phyloP scores from a whole-genome alignment of 768 basidiomycete species.

The Lentinula sp. region DNA sequence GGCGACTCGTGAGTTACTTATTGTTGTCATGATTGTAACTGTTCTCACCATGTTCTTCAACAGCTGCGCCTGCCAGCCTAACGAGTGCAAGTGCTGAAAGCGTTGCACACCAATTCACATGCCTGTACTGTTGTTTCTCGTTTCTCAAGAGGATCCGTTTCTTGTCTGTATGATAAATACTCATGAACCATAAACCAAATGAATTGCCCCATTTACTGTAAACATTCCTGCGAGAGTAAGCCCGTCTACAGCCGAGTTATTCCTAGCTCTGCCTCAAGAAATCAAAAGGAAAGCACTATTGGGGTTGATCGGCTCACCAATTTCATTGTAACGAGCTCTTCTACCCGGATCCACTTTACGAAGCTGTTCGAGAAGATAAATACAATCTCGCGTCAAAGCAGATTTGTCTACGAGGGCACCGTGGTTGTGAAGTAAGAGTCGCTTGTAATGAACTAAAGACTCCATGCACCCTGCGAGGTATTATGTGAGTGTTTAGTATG shows the following conservation, averaged over 20 bases:
- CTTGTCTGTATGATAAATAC: neutral
- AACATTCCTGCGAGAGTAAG: neutral
- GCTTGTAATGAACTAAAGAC: conserved; percentile 80
- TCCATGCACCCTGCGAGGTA: conserved; percentile 82
- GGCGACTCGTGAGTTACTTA: conserved; percentile 33
- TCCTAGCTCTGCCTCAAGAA: neutral
- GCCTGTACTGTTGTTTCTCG: neutral
- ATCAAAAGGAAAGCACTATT: neutral
- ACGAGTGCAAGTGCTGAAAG: conserved; percentile 60
- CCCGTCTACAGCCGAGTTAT: neutral
- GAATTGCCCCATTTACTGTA: neutral
- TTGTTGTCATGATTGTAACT: neutral
- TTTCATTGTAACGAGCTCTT: conserved; percentile 59
- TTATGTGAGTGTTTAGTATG: conserved; percentile 1
- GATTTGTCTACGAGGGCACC: conserved; percentile 23
- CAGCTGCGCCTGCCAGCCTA: conserved; percentile 57
- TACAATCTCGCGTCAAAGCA: conserved; percentile 38
- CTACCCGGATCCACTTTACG: conserved; percentile 61
- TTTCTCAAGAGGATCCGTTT: neutral
- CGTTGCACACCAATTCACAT: conserved; percentile 5
- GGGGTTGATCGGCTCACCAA: conserved; percentile 34
- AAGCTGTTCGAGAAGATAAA: conserved; percentile 49
- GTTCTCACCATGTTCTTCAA: neutral
- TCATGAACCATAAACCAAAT: neutral
- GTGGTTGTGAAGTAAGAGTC: conserved; percentile 52